phyloP scores from a whole-genome alignment of 163 green algal species.

The Scenedesmus sp. region DNA sequence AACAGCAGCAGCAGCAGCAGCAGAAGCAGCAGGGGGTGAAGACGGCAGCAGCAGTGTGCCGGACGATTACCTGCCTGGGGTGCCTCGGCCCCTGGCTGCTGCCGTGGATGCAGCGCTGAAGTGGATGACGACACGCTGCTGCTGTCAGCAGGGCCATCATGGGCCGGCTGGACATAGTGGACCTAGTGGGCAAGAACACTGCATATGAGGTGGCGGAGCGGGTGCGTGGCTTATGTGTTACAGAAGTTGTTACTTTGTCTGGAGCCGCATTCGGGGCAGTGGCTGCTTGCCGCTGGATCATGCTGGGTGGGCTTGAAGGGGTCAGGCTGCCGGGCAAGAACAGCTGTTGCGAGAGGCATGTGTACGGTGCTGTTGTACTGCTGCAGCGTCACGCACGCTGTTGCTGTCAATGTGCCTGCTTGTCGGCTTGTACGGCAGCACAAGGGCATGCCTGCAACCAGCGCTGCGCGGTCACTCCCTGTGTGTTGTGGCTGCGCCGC shows the following conservation, averaged over 20 bases:
- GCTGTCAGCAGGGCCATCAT: constrained; percentile 66
- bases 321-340: constrained; percentile 65
- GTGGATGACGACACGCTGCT: constrained; percentile 64
- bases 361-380: too few relatives aligned
- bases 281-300: too few relatives aligned
- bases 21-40: not conserved
- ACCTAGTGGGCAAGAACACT: constrained; percentile 71
- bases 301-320: too few relatives aligned
- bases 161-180: constrained; percentile 72
- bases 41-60: constrained; percentile 19
- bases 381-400: not conserved
- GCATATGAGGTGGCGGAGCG: constrained; percentile 70
- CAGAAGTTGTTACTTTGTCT: not conserved
- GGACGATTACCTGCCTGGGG: not conserved
- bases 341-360: constrained; percentile 67
- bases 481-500: too few relatives aligned
- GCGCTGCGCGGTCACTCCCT: too few relatives aligned
- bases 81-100: constrained; percentile 1
- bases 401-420: too few relatives aligned
- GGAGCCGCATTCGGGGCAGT: too few relatives aligned
- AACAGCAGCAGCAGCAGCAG: not conserved
- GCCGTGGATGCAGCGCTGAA: constrained; percentile 44
- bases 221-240: constrained; percentile 53
- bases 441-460: too few relatives aligned
- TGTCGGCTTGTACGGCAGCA: too few relatives aligned